A percentile compares a stretch with the other conserved stretches of the same genome.
Conservation (phyloP, 1,284 basidiomycete species). For the Uromyces viciae-fabae region DNA sequence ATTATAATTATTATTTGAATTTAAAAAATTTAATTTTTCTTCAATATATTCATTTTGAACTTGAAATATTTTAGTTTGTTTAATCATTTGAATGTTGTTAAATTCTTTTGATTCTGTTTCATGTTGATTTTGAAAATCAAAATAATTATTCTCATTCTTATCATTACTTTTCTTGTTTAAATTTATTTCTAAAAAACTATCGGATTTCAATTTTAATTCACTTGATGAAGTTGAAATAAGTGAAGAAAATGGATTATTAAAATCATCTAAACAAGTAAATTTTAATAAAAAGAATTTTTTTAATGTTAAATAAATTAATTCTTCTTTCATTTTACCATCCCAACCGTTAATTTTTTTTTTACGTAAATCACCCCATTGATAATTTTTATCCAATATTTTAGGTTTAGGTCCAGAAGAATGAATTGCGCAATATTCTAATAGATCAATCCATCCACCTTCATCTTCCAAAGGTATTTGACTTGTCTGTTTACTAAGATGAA, state of each 20-base stretch:
- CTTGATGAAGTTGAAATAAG: background rate
- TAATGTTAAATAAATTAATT: constrained; percentile 32
- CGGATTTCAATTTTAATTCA: background rate
- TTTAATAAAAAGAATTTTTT: constrained; percentile 13
- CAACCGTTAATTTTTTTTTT: constrained; percentile 40
- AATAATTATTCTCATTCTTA: background rate
- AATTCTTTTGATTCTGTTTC: too few relatives aligned
- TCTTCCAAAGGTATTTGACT: background rate
- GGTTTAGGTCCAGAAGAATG: constrained; percentile 25
- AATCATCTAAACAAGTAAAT: background rate
- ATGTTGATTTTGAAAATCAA: too few relatives aligned
- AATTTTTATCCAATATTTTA: background rate
- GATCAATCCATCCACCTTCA: constrained; percentile 44
- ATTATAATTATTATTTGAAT: background rate
- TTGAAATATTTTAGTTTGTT: background rate
- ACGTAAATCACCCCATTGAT: constrained; percentile 28
- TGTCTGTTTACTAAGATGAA: background rate
- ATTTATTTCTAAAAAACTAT: background rate
- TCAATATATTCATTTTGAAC: background rate
- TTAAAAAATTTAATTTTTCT: constrained; percentile 13
- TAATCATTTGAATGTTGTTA: background rate
- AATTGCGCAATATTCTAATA: constrained; percentile 42
- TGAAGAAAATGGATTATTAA: background rate
- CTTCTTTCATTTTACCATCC: constrained; percentile 44
- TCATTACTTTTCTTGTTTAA: background rate